Base-by-base conservation (phyloP, 2,329 filamentous ascomycete genomes). In the Arachnomyces sp. region DNA sequence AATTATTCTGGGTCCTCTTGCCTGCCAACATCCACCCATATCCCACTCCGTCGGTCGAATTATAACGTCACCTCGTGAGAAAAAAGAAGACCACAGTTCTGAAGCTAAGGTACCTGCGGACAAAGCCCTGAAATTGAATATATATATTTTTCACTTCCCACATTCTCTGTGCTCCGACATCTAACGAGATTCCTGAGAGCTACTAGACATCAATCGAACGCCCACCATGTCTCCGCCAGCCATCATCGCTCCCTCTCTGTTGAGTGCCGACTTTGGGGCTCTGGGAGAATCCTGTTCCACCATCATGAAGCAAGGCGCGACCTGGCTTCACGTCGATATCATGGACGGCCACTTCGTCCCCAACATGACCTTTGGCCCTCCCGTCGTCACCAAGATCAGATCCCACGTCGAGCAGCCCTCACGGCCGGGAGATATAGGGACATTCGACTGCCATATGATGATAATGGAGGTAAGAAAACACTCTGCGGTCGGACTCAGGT, bases 381-480 rank as follows among this genome's bases (percentile, higher is more conserved):
- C 90, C 4, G 88, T 98, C 29, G 92, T 98, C 34, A 90, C 87
- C 52, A 94, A 90, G 72, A 92, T 98, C 55, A 81, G 92, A 47
- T 73, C 77, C 34, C 85, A 95, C 56, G 89, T 98, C 54, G 82
- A 86, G 42, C 74, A 75, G 52, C 89, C 88, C 3, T 72, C 73
- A 31, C 70, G 75, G 38, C 75, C 75, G 28, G 72, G 83, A 51
- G 88, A 85, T 39, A 84, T 82, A 53, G 92, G 92, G 46, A 96
- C 90, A 11, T 98, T 98, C 62, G 92, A 98, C 67, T 98, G 92
- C 75, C 92, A 98, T 68, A 96, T 98, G 92, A 98, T 98, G 92
- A 94, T 98, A 60, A 81, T 87, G 56, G 90, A 98, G 83, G 86
- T 90, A 73, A 52, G 67, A 45, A 36, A n/a, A n/a, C 28, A 13